Conservation (phyloP, 176 grass and related monocot genomes). For the Metroxylon sagu region DNA sequence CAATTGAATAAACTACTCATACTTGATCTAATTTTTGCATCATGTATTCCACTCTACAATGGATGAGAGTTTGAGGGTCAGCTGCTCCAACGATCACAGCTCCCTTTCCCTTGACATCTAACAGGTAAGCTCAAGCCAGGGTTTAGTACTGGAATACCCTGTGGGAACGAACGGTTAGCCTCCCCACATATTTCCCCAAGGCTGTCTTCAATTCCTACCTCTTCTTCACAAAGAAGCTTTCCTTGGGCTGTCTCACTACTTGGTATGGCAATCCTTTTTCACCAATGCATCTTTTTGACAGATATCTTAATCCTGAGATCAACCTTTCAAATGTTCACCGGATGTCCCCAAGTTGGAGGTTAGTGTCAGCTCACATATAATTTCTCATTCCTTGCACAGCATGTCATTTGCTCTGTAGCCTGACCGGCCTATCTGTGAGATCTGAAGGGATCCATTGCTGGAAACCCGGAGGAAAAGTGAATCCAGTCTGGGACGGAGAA, state of each 20-base stretch:
- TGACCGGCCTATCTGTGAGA: slow-evolving; percentile 34
- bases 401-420: slow-evolving; percentile 48
- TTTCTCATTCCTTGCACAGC: slow-evolving; percentile 33
- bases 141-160: slow-evolving; percentile 61
- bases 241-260: background rate
- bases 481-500: slow-evolving; percentile 45
- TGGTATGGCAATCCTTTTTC: slow-evolving; percentile 8
- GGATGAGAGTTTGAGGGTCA: slow-evolving; percentile 43
- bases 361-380: slow-evolving; percentile 64
- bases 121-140: slow-evolving; percentile 54
- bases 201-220: slow-evolving; percentile 42
- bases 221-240: slow-evolving; percentile 44
- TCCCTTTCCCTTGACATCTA: slow-evolving; percentile 34
- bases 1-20: too few relatives aligned
- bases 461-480: slow-evolving; percentile 47
- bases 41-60: slow-evolving; percentile 46
- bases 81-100: slow-evolving; percentile 49
- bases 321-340: slow-evolving; percentile 42
- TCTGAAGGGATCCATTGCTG: slow-evolving; percentile 56
- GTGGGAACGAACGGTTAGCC: slow-evolving; percentile 67
- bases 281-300: slow-evolving; percentile 44
- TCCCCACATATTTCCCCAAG: slow-evolving; percentile 66
- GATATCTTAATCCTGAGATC: slow-evolving; percentile 25
- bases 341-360: slow-evolving; percentile 64
- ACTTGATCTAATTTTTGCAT: background rate